phyloP scores from a whole-genome alignment of 371 early-diverging fungal species.

The Parasitella parasitica region DNA sequence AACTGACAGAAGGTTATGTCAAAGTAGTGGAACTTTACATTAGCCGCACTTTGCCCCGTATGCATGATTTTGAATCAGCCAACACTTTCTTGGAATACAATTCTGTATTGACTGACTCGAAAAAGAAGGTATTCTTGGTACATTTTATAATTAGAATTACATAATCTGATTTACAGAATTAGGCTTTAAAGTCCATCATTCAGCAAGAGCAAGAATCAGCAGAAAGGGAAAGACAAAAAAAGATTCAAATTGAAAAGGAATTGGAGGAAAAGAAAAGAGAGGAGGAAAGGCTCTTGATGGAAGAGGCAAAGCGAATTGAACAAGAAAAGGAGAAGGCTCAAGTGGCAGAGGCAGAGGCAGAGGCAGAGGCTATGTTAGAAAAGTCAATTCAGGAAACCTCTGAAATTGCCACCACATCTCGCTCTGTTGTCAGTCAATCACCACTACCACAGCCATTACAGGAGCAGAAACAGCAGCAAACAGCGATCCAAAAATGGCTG shows the following conservation, averaged over 20 bases:
- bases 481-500: conserved; percentile 28
- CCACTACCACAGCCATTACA: background rate
- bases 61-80: conserved; percentile 44
- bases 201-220: conserved; percentile 10
- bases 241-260: conserved; percentile 10
- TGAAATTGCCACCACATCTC: background rate
- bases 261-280: conserved; percentile 21
- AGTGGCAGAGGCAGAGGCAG: conserved; percentile 9
- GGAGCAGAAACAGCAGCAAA: background rate
- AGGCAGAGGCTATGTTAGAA: conserved; percentile 2
- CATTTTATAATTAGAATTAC: background rate
- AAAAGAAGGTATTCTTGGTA: conserved; percentile 35
- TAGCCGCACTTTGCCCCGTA: conserved; percentile 26
- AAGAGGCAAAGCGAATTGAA: conserved; percentile 7
- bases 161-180: conserved; percentile 1
- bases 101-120: conserved; percentile 25
- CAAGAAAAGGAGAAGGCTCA: background rate
- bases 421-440: background rate
- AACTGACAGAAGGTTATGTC: conserved; percentile 13
- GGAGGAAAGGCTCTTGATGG: conserved; percentile 11
- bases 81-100: conserved; percentile 41
- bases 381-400: background rate
- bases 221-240: background rate
- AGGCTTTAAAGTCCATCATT: conserved; percentile 15
- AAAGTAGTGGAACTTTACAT: conserved; percentile 33